Percentiles rank a stretch among this genome's conserved stretches.
These are phyloP conservation scores for Coffea humblotiana DNA, from an alignment of 305 asterid species.

Conservation along the genomic window DNA sequence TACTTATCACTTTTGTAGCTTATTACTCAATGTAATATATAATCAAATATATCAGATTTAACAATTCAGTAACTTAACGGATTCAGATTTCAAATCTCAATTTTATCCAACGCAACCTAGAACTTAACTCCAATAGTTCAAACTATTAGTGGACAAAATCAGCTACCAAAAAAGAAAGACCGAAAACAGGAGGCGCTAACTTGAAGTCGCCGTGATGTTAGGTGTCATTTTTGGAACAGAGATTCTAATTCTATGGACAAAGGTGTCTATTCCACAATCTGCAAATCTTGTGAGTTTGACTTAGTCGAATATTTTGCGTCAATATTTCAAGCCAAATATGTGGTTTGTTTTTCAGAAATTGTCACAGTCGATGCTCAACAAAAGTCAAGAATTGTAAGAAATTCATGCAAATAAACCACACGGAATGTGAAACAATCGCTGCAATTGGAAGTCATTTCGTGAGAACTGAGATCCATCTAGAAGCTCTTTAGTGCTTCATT, in stretches of 20 bases:
- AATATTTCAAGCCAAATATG: not conserved
- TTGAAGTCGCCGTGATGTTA: not conserved
- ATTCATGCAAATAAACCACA: not conserved
- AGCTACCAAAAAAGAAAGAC: not conserved
- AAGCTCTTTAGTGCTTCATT: not conserved
- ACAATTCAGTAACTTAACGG: no score
- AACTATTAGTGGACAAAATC: not conserved
- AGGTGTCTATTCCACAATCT: not conserved
- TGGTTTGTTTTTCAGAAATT: not conserved
- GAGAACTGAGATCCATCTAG: not conserved
- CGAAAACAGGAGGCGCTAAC: not conserved
- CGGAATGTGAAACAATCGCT: not conserved
- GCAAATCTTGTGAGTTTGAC: not conserved
- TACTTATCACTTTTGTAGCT: no score
- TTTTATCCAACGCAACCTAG: not conserved
- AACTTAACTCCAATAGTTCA: not conserved
- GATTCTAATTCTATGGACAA: no score
- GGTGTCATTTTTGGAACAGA: not conserved
- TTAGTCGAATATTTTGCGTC: not conserved
- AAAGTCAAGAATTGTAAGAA: not conserved
- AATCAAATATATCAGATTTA: no score
- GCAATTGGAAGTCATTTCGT: not conserved
- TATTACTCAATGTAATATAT: no score
- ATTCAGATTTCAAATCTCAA: no score
- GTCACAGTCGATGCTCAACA: not conserved